These are phyloP conservation scores for Suillus tomentosus DNA, from an alignment of 768 basidiomycete species.

Conservation along the genomic window DNA sequence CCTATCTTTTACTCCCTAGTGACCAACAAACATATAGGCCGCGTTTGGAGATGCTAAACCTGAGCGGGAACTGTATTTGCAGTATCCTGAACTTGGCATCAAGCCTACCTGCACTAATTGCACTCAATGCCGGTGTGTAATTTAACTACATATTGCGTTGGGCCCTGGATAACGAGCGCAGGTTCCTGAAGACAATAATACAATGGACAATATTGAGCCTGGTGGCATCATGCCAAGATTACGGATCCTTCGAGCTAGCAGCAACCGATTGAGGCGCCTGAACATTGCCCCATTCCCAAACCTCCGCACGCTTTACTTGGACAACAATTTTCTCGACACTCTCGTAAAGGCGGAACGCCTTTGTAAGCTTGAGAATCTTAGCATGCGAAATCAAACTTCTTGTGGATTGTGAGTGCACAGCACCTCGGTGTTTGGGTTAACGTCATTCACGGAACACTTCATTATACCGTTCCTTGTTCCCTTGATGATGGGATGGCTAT, in stretches of 20 bases:
- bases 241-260: conserved; percentile 82
- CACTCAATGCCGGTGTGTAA: conserved; percentile 82
- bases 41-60: conserved; percentile 78
- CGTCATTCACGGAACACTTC: conserved; percentile 41
- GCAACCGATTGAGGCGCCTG: conserved; percentile 73
- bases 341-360: conserved; percentile 58
- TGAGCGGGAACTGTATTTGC: conserved; percentile 74
- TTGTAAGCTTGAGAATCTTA: conserved; percentile 83
- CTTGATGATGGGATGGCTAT: conserved; percentile 32
- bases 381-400: conserved; percentile 85
- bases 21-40: conserved; percentile 37
- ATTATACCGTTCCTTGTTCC: conserved; percentile 31
- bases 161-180: conserved; percentile 18
- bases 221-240: conserved; percentile 64
- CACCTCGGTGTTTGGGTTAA: conserved; percentile 19
- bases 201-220: conserved; percentile 54
- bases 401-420: conserved; percentile 64
- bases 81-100: conserved; percentile 60
- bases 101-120: conserved; percentile 58
- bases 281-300: conserved; percentile 64
- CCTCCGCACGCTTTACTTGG: conserved; percentile 89
- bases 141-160: conserved; percentile 16
- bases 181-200: conserved; percentile 66
- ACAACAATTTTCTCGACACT: conserved; percentile 69
- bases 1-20: conserved; percentile 15